Evolutionary conservation across 148 eudicot species (phyloP).

Genomic region (Vaccinium myrtillus): DNA sequence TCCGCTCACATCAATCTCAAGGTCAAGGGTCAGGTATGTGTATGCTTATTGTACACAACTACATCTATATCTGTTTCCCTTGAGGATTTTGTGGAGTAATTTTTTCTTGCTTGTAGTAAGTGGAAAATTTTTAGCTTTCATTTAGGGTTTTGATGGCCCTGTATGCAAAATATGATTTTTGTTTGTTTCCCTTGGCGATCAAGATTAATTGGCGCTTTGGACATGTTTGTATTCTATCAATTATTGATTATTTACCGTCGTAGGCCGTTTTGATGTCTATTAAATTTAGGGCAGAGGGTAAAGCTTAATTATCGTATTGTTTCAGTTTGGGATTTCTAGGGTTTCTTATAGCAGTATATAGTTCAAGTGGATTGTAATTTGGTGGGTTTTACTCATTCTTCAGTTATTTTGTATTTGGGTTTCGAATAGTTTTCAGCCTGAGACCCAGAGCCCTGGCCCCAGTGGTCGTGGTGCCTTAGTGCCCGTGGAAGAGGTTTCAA

Average conservation of each 20-base stretch:
- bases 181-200: not conserved
- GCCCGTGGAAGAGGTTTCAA: not conserved
- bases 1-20: slow-evolving; percentile 49
- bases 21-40: slow-evolving; percentile 50
- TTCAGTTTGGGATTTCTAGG: not conserved
- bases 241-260: not conserved
- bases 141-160: not conserved
- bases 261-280: not conserved
- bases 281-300: not conserved
- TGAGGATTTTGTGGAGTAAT: not conserved
- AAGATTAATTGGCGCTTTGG: not conserved
- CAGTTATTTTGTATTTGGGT: not conserved
- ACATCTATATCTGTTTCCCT: not conserved
- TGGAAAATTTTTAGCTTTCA: not conserved
- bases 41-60: not conserved
- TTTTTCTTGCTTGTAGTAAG: not conserved
- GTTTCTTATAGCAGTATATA: not conserved
- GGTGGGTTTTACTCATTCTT: not conserved
- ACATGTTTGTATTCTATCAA: not conserved
- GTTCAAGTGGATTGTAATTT: not conserved
- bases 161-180: not conserved
- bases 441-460: not conserved
- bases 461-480: not conserved
- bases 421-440: not conserved
- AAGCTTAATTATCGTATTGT: not conserved